phyloP scores from a whole-genome alignment of 2,329 filamentous ascomycete genomes.

The Fusarium brevicatenulatum region DNA sequence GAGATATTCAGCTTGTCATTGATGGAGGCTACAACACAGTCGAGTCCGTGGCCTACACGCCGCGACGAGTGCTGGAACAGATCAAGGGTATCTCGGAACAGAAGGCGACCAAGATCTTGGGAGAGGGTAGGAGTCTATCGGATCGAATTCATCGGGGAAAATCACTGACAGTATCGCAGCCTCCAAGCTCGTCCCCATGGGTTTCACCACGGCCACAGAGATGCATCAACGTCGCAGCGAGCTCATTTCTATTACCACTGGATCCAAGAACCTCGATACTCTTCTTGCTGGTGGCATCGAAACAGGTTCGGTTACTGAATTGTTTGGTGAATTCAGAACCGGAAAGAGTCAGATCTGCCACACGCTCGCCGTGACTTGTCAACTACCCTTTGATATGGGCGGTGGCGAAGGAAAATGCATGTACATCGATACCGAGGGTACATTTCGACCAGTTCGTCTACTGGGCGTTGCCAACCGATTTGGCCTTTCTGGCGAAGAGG shows the following conservation, averaged over 20 bases:
- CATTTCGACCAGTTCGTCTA: constrained; percentile 90
- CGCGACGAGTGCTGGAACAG: constrained; percentile 85
- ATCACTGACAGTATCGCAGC: constrained; percentile 61
- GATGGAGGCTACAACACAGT: constrained; percentile 96
- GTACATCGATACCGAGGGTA: constrained; percentile 98
- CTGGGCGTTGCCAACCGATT: constrained; percentile 94
- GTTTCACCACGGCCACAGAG: constrained; percentile 97
- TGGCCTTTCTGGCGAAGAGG: constrained; percentile 94
- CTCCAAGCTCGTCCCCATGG: constrained; percentile 97
- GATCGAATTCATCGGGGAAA: neutral
- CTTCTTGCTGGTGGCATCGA: constrained; percentile 93
- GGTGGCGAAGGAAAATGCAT: constrained; percentile 98
- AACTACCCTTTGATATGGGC: constrained; percentile 98
- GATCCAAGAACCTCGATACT: constrained; percentile 96
- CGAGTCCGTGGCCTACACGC: constrained; percentile 92
- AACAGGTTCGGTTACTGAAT: constrained; percentile 96
- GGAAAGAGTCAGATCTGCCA: constrained; percentile 99
- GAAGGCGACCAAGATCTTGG: constrained; percentile 90
- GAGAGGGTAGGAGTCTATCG: constrained; percentile 72
- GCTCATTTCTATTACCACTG: constrained; percentile 96
- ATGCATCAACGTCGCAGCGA: constrained; percentile 98
- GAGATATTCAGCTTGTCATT: constrained; percentile 91
- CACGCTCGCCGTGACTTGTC: constrained; percentile 97
- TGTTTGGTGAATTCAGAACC: constrained; percentile 97
- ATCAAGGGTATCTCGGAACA: constrained; percentile 99